phyloP scores from a whole-genome alignment of 768 basidiomycete genomes.

The Collybiopsis confluens region DNA sequence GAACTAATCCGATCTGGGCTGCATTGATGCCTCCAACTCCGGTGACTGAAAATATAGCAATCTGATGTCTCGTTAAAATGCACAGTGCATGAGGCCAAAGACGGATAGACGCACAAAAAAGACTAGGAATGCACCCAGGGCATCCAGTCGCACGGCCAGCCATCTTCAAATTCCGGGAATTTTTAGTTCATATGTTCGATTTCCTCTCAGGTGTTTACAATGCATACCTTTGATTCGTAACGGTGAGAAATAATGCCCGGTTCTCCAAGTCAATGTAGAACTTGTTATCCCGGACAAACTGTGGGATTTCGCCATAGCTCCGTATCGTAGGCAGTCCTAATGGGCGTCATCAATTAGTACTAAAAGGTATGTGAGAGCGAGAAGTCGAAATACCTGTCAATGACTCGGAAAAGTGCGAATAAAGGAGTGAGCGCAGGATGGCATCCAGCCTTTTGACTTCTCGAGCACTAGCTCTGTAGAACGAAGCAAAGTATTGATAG shows the following conservation, averaged over 20 bases:
- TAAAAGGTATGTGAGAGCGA: too few relatives aligned
- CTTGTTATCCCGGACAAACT: constrained; percentile 64
- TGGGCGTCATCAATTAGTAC: too few relatives aligned
- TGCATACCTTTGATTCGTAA: constrained; percentile 60
- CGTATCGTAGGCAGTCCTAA: constrained; percentile 61
- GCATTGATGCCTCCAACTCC: constrained; percentile 56
- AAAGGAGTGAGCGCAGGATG: constrained; percentile 69
- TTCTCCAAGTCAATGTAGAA: constrained; percentile 72
- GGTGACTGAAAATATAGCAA: constrained; percentile 61
- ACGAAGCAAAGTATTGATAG: constrained; percentile 62
- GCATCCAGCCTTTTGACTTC: constrained; percentile 71
- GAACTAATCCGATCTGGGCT: constrained; percentile 65
- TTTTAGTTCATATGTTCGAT: neutral
- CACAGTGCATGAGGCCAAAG: neutral
- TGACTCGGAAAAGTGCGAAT: constrained; percentile 76
- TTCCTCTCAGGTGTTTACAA: neutral
- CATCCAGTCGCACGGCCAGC: constrained; percentile 70
- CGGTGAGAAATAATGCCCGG: constrained; percentile 61
- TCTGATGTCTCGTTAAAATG: constrained; percentile 37
- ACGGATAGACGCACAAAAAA: constrained; percentile 40
- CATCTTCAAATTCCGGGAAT: constrained; percentile 32
- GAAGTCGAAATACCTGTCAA: constrained; percentile 51
- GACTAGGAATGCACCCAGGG: constrained; percentile 56
- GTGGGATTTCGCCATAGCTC: constrained; percentile 59
- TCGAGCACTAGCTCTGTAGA: constrained; percentile 67